Base-by-base conservation (phyloP, 441 rosid genomes). In the Macaranga tanarius region DNA sequence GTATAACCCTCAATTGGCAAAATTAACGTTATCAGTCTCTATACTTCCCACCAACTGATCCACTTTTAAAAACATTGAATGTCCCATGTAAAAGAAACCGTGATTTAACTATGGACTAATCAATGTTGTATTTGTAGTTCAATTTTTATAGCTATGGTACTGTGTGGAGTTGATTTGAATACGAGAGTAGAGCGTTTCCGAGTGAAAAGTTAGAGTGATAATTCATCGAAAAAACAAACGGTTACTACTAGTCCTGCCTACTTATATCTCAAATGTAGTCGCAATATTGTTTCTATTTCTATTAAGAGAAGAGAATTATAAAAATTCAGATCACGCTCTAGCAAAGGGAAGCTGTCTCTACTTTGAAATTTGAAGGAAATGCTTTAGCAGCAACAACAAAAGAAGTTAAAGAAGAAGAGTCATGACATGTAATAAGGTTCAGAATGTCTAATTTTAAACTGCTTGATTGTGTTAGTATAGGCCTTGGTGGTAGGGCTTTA, bases 401-500 rank as follows among this genome's bases (percentile, higher is more conserved):
- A 0, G 19, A 65, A 20, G 91, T n/a, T n/a, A n/a, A 87, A 28
- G 88, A 87, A 47, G 94, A 84, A 47, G 76, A 73, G 64, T 74
- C 79, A 31, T 81, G 85, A 38, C 86, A 85, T 79, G 99, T 89
- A 62, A 85, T 67, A 45, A 90, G 89, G 86, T 92, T 95, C 81
- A 80, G 78, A 80, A 86, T 86, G 92, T 83, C 90, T 62, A 97
- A 92, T 82, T 91, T 92, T 71, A 81, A 81, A 82, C 73, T 91
- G 69, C 92, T 91, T 76, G 89, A 91, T 78, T 83, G 83, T 62
- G 93, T 92, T 75, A 95, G 98, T 75, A 64, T 83, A 57, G 99
- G 99, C 78, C 95, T 92, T 76, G 88, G 91, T 10, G 97, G 97
- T 22, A 78, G 93, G 93, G 99, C 92, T 89, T 62, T 82, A 56